Percentiles rank a stretch among this genome's conserved stretches.
phyloP scores from a whole-genome alignment of 257 asterid species.

The Fraxinus americana region DNA sequence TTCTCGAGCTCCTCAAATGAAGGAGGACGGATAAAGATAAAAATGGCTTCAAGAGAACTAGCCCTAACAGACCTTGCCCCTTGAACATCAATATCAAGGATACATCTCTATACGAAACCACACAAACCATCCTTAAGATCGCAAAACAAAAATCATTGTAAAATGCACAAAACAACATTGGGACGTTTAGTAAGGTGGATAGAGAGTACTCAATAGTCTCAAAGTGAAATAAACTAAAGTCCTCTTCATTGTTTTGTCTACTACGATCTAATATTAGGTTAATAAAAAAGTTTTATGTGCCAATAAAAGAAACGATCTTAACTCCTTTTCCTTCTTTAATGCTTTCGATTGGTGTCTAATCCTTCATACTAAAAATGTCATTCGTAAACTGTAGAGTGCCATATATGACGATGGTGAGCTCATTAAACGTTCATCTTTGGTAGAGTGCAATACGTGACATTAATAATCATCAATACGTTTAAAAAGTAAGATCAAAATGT shows the following conservation, averaged over 20 bases:
- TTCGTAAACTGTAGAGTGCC: not conserved
- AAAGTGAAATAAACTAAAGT: no score
- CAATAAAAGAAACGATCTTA: not conserved
- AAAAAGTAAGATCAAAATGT: not conserved
- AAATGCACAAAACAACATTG: not conserved
- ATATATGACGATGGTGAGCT: not conserved
- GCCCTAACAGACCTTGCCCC: constrained; percentile 96
- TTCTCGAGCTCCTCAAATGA: constrained; percentile 96
- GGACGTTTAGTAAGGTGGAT: not conserved
- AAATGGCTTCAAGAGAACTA: constrained; percentile 89
- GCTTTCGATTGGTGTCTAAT: not conserved
- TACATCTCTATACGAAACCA: constrained; percentile 84
- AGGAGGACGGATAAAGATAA: constrained; percentile 91
- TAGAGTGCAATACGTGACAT: no score
- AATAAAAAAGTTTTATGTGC: no score
- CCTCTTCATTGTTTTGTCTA: not conserved
- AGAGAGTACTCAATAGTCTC: not conserved
- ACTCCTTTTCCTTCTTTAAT: no score
- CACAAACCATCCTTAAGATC: constrained; percentile 35
- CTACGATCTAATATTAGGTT: no score
- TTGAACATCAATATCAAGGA: constrained; percentile 98
- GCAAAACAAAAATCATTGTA: constrained; percentile 21
- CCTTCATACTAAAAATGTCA: no score
- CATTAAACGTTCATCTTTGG: not conserved
- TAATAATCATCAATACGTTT: no score